Conservation (phyloP, 2,329 filamentous ascomycete species). For the Claviceps sp. region DNA sequence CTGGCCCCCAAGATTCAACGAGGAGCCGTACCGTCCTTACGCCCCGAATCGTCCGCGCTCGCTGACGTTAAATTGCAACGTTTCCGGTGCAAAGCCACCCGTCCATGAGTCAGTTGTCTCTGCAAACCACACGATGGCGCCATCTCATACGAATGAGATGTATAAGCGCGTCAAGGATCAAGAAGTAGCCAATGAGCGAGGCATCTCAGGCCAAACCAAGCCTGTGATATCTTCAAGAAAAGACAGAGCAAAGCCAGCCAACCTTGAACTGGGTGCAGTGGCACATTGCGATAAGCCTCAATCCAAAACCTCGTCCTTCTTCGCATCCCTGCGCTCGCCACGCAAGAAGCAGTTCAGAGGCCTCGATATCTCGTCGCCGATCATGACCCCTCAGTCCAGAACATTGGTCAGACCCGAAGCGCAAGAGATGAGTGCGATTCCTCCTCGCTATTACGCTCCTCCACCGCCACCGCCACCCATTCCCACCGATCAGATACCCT, state of each 20-base stretch:
- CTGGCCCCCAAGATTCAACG: constrained; percentile 24
- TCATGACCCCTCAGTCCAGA: constrained; percentile 49
- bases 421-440: constrained; percentile 44
- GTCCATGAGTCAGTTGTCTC: constrained; percentile 69
- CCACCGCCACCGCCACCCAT: constrained; percentile 44
- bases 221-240: constrained; percentile 25
- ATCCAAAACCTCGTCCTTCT: constrained; percentile 44
- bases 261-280: constrained; percentile 31
- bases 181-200: constrained; percentile 53
- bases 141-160: constrained; percentile 76
- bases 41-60: constrained; percentile 33
- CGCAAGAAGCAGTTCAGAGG: constrained; percentile 37
- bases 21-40: constrained; percentile 4
- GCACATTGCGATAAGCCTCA: constrained; percentile 34
- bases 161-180: constrained; percentile 90
- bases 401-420: constrained; percentile 42
- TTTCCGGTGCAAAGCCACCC: constrained; percentile 49
- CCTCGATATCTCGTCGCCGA: constrained; percentile 49
- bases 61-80: constrained; percentile 30
- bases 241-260: constrained; percentile 34
- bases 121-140: constrained; percentile 59
- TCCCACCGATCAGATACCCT: constrained; percentile 32
- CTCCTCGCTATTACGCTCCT: constrained; percentile 45
- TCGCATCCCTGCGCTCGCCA: constrained; percentile 49
- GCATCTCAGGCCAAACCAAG: constrained; percentile 19